phyloP scores from a whole-genome alignment of 1,284 basidiomycete genomes.

The Heterobasidion occidentale region DNA sequence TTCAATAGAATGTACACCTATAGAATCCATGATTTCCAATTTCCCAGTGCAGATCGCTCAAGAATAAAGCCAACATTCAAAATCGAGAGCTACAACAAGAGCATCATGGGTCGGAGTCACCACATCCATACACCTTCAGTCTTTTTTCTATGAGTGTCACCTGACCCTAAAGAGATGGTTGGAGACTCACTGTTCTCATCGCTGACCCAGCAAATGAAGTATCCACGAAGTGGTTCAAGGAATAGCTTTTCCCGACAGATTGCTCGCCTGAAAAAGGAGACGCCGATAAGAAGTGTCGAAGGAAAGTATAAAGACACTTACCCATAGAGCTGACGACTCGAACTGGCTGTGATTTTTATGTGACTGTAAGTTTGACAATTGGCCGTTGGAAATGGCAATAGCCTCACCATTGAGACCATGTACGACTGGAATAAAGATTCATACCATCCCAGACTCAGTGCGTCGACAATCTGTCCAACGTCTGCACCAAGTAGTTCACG shows the following conservation, averaged over 20 bases:
- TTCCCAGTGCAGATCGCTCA: neutral
- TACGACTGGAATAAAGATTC: slow-evolving; percentile 58
- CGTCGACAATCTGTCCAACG: slow-evolving; percentile 48
- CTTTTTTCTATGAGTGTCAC: neutral
- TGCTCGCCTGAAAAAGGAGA: slow-evolving; percentile 29
- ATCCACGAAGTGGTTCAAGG: slow-evolving; percentile 54
- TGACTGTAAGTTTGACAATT: neutral
- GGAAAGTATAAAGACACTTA: neutral
- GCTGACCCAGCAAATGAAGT: slow-evolving; percentile 62
- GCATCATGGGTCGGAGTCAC: slow-evolving; percentile 49
- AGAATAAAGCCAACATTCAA: too few species aligned
- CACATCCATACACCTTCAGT: slow-evolving; percentile 60
- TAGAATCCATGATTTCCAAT: neutral
- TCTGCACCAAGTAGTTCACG: slow-evolving; percentile 48
- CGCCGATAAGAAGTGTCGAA: neutral
- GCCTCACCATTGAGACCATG: slow-evolving; percentile 42
- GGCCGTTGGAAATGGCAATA: too few species aligned
- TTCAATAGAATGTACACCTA: slow-evolving; percentile 59
- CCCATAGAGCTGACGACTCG: slow-evolving; percentile 62
- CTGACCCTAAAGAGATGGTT: neutral
- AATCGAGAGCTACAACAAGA: slow-evolving; percentile 50
- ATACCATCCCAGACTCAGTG: slow-evolving; percentile 56
- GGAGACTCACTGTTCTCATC: slow-evolving; percentile 47
- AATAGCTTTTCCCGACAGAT: slow-evolving; percentile 56
- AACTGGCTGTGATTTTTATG: slow-evolving; percentile 34